Evolutionary conservation across 2,329 filamentous ascomycete species (phyloP).

Genomic region (Cladorrhinum sp.): DNA sequence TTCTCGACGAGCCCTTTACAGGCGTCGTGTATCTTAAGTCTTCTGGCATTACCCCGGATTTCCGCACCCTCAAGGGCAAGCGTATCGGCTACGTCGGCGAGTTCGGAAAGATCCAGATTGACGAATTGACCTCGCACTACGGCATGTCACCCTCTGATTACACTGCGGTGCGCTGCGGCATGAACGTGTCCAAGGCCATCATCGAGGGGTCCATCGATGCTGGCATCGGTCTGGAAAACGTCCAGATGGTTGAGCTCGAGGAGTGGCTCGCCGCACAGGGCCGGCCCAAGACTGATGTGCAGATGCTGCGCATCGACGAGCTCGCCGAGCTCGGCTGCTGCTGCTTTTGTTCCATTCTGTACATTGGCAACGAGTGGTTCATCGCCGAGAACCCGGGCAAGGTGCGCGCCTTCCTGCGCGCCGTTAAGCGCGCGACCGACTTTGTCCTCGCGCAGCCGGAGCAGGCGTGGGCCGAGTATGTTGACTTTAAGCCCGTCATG

Average conservation of each 20-base stretch:
- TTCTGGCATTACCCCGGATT: conserved; percentile 72
- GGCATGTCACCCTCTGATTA: conserved; percentile 71
- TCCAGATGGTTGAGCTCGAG: conserved; percentile 79
- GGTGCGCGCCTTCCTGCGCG: conserved; percentile 65
- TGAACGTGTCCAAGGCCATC: conserved; percentile 78
- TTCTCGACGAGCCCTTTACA: conserved; percentile 78
- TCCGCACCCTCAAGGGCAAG: conserved; percentile 71
- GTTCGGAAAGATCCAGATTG: conserved; percentile 81
- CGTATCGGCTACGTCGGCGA: conserved; percentile 77
- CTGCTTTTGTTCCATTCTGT: conserved; percentile 80
- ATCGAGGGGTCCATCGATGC: conserved; percentile 71
- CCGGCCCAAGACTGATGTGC: conserved; percentile 64
- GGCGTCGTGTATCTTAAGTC: conserved; percentile 74
- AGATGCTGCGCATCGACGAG: conserved; percentile 79
- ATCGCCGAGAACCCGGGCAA: conserved; percentile 63
- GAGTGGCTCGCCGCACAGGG: conserved; percentile 67
- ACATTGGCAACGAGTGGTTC: conserved; percentile 75
- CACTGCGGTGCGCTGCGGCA: conserved; percentile 73
- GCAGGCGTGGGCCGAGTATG: conserved; percentile 64
- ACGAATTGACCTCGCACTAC: conserved; percentile 75
- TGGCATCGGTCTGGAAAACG: conserved; percentile 71
- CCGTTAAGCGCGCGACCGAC: conserved; percentile 72
- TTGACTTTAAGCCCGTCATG: conserved; percentile 71
- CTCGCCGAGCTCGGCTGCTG: conserved; percentile 77
- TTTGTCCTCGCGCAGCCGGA: conserved; percentile 64